Evolutionary conservation across 768 basidiomycete species (phyloP), one percentile per base, ranked within the genome.

Genomic region (Gelatoporia subvermispora): DNA sequence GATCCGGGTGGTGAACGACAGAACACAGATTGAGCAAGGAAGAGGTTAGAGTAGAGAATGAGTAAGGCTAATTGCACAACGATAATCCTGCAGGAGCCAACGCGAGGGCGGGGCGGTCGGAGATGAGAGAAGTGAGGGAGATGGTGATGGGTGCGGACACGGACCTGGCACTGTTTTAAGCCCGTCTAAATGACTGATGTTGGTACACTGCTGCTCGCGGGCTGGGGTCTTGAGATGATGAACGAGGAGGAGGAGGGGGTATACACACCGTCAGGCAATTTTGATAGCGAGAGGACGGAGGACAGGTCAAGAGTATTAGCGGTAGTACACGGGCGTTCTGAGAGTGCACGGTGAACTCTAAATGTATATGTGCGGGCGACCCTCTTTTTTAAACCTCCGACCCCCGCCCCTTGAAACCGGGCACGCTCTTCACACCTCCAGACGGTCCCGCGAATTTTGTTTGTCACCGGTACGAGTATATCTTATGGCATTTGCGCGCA

Each of bases 151-250:
- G 59, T 47, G 53, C 57, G 44, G 43, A 20, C 8, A 63, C 66
- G n/a, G 49, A 70, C 84, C 84, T 81, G 79, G 73, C 73, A 82
- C 77, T 76, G 77, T 76, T 82, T 81, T 79, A 74, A 76, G 81
- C 79, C 81, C 75, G 80, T 84, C 81, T 82, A 81, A 74, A 77
- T 74, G 78, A 60, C 56, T 62, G 76, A 80, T 88, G 85, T 74
- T 88, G 82, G 64, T 90, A 90, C 87, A 90, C 79, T 75, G 72
- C 68, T 76, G 78, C 75, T 72, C 67, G 62, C 69, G 67, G 71
- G 72, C 76, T 71, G 49, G 45, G 15, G 40, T 34, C 15, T 31
- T 43, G 21, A 34, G 43, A 21, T 25, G 39, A 43, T 15, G 25
- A 43, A 28, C 10, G 45, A 28, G 43, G 25, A 45, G 46, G 46